Evolutionary conservation across 2,329 filamentous ascomycete species (phyloP), one percentile per base, ranked within the genome.

Genomic region (Xylariomycetidae sp.): DNA sequence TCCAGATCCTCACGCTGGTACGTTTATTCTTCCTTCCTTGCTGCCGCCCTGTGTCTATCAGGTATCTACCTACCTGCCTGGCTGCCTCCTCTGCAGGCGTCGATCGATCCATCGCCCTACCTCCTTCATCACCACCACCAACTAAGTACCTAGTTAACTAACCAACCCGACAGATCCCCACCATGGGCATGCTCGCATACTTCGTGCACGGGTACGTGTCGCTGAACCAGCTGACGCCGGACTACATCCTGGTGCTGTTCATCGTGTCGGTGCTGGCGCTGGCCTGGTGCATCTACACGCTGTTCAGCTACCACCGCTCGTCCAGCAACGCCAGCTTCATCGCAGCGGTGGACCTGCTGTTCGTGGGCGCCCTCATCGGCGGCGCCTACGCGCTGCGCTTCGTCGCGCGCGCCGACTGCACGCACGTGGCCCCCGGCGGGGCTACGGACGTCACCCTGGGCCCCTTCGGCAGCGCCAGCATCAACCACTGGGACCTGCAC

Each of bases 361-460:
- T 83, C 51, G 63, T 80, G 39, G 78, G 76, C 44, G 74, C 75
- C 37, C 68, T 82, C 49, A 80, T 82, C 50, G 77, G 72, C 24
- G 73, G 57, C 46, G 74, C 79, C 36, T 79, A 73, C 59, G 65
- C 66, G 44, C 65, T 81, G 31, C 70, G 76, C 46, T 70, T 66
- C 50, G 76, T 82, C 53, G 59, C 72, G 12, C 53, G 67, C 38
- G 74, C 76, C 35, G 70, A 87, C 65, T 96, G 90, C 71, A 63
- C 74, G 13, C 60, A 67, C 56, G 72, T 86, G 57, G 52, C 54
- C 9, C 51, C 53, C 4, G 64, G 62, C 32, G 61, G 65, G 29
- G 52, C 61, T 15, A 78, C 77, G 58, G 72, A 71, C 48, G 55
- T 74, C 33, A 68, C 70, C 30, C 67, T 88, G 26, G 82, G 82